Base-by-base conservation (phyloP, 495 filamentous ascomycete genomes). In the Entonaema liquescens region DNA sequence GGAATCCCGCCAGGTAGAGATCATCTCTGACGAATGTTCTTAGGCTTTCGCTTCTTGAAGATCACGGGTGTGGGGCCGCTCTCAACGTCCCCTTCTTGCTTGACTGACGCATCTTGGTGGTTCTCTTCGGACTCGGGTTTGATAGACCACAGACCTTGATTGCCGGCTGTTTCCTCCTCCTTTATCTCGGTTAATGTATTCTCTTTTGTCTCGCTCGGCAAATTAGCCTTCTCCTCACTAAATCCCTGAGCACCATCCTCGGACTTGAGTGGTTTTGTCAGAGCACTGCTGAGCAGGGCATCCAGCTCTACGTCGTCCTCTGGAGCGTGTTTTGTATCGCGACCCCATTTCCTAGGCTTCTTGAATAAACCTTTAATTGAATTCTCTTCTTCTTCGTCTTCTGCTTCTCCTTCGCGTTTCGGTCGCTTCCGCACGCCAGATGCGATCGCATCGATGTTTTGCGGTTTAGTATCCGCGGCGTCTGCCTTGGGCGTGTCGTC, bases 21-120 rank as follows among this genome's bases (percentile, higher is more conserved):
- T 73, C 40, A 84, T 73, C 81, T 82, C 52, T 89, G 87, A 38
- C 88, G 85, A 71, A 92, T 87, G 33, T 88, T 87, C 77, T 94
- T 97, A 1, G 90, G 85, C 76, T 95, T 97, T 68, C 94, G 88
- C 80, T 97, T 97, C 81, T 97, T 98, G 83, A 98, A 98, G 12
- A 95, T 81, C 19, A 95, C 84, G 0, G 74, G 68, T 1, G 79
- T 63, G 1, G 58, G 63, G 23, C 52, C 33, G 8, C 57, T 29
- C 28, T 73, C 67, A 28, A 57, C 29, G 11, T 77, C 76, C 31
- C 78, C 79, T 76, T 83, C 68, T 72, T 85, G 82, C 17, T 83
- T 80, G 52, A 79, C 62, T 21, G 60, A 53, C 26, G 74, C 68
- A 17, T 53, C 62, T 56, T 81, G 50, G 2, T 40, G 38, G 50